A percentile compares a stretch with the other conserved stretches of the same genome.
Conservation (phyloP, 1,284 basidiomycete species). For the Tilletiaria anomala region DNA sequence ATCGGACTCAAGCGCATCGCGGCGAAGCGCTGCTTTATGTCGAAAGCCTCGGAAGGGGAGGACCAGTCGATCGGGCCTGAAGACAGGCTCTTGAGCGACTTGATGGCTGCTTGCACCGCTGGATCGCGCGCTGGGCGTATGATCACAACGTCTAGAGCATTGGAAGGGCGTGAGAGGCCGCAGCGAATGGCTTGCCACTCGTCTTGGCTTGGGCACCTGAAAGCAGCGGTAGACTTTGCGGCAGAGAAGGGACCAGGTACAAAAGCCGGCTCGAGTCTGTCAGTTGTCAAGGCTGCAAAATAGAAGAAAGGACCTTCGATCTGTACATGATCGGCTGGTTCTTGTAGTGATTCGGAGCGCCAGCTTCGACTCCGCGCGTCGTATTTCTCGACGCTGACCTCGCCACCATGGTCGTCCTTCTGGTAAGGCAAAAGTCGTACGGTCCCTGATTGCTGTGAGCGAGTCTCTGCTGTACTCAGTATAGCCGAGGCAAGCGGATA, state of each 20-base stretch:
- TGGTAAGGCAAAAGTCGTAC: slow-evolving; percentile 45
- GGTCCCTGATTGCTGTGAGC: slow-evolving; percentile 38
- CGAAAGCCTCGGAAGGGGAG: no score
- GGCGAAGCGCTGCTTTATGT: no score
- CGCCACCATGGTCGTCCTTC: not conserved
- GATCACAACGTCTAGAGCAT: slow-evolving; percentile 60
- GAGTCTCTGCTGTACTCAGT: not conserved
- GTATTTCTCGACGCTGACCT: not conserved
- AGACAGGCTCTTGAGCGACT: no score
- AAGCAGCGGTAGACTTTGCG: slow-evolving; percentile 1
- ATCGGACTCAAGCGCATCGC: slow-evolving; percentile 5
- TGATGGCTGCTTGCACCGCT: slow-evolving; percentile 8
- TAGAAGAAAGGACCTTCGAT: slow-evolving; percentile 67
- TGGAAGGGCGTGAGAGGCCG: slow-evolving; percentile 12
- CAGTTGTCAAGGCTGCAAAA: slow-evolving; percentile 62
- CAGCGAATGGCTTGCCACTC: not conserved
- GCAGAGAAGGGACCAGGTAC: slow-evolving; percentile 53
- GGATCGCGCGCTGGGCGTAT: slow-evolving; percentile 65
- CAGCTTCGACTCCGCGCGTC: not conserved
- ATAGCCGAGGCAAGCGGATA: no score
- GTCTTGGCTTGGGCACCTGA: not conserved
- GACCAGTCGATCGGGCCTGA: no score
- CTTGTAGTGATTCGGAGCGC: not conserved
- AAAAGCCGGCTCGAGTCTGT: slow-evolving; percentile 68
- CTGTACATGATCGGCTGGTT: no score